Conservation (phyloP, 176 grass and related monocot genomes). For the Bromus sterilis region DNA sequence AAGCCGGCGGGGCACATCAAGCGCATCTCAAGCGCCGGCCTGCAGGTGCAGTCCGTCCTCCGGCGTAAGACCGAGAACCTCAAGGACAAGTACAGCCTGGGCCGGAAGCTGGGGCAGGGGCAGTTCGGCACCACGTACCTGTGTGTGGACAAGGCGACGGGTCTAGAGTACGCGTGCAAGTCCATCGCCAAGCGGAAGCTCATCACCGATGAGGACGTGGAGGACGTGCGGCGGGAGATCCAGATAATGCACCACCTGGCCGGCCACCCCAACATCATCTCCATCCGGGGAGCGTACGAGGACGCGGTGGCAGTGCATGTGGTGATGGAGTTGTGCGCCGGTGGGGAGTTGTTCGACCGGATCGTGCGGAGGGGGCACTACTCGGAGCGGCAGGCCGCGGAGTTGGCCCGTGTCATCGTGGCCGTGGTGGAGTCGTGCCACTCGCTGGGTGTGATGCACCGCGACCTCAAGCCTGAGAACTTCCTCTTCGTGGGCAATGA, state of each 20-base stretch:
- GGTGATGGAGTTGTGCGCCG: constrained; percentile 51
- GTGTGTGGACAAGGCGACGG: constrained; percentile 39
- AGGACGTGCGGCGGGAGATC: constrained; percentile 58
- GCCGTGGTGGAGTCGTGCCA: constrained; percentile 42
- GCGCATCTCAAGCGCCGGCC: constrained; percentile 47
- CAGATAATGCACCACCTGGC: constrained; percentile 67
- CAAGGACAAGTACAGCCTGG: constrained; percentile 50
- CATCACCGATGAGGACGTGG: constrained; percentile 49
- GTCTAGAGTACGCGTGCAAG: constrained; percentile 56
- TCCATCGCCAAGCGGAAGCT: constrained; percentile 74
- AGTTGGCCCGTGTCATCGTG: constrained; percentile 36
- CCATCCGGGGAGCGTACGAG: constrained; percentile 33
- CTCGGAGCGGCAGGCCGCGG: constrained; percentile 44
- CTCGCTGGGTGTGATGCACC: constrained; percentile 47
- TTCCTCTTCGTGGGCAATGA: constrained; percentile 35
- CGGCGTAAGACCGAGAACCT: constrained; percentile 43
- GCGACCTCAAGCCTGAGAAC: constrained; percentile 46
- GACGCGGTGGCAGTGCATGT: constrained; percentile 46
- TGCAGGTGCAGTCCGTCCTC: constrained; percentile 50
- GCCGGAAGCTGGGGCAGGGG: constrained; percentile 37
- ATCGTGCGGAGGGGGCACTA: constrained; percentile 34
- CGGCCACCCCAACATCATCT: constrained; percentile 40
- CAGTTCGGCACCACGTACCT: constrained; percentile 58
- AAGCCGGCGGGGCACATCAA: constrained; percentile 33
- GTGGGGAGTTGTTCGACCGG: constrained; percentile 51